Evolutionary conservation across 805 yeast species (phyloP), one percentile per base, ranked within the genome.

Genomic region (Teunomyces kruisii): DNA sequence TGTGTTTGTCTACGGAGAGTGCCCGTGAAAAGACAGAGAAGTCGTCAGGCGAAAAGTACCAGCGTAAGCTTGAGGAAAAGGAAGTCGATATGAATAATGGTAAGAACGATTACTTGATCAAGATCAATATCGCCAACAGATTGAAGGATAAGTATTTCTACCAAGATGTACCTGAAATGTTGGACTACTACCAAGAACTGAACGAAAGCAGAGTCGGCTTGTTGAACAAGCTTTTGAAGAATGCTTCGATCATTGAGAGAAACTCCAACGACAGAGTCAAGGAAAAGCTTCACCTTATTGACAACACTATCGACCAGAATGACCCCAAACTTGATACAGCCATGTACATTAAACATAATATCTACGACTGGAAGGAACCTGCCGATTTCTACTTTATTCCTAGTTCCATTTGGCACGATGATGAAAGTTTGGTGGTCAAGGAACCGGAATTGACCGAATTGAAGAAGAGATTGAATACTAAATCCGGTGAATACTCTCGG

Each of bases 401-500:
- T 1, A 84, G 96, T 19, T 83, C 90, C 26, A 84, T 94, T 33
- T 94, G 99, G 99, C 98, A 92, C 65, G 99, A 94, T 58, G 97
- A 94, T 64, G 96, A 89, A 52, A 70, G 78, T 29, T 76, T 87
- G 57, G 74, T 84, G 50, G 76, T 81, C 1, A 76, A 78, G 36
- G 82, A 78, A 33, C 76, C 74, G 5, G 88, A 83, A 56, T 66
- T 84, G 42, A 71, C 77, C 6, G 79, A 76, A 32, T 66, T 86
- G 57, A 81, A 79, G 58, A 68, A 72, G 45, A 67, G 68, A 42
- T 66, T 87, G 47, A 78, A 78, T 48, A 48, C 55, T 17, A 63
- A 75, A 12, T 58, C 68, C 22, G 47, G 58, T 3, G 63, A 64
- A 15, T 78, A 75, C 52, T 64, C 72, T 22, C 65, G 54, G 37